Base-by-base conservation (phyloP, 176 grass and related monocot genomes). In the Tillandsia leiboldiana region DNA sequence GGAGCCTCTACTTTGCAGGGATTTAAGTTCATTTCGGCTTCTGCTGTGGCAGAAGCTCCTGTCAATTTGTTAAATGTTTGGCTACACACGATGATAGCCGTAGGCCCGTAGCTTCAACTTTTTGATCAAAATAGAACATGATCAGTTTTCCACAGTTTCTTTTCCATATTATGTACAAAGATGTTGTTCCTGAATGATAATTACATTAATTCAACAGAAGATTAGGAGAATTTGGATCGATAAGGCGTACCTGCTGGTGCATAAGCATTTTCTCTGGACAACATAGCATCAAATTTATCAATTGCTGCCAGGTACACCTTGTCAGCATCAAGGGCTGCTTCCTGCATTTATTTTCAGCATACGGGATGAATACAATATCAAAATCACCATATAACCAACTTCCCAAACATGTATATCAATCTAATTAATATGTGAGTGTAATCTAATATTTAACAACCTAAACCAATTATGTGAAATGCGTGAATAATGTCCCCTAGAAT, bases 241-340 rank as follows among this genome's bases (percentile, higher is more conserved):
- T 12, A 58, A 11, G n/a, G 20, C 42, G 17, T 76, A 96, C 93
- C 93, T 83, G 89, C 83, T 72, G 93, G 89, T 3, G 84, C 88
- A 22, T 83, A 92, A 48, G 84, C 69, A 77, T 87, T 92, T 75
- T 80, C 85, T 76, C 64, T 89, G 13, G 93, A 87, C 73, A 87
- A 61, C 78, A 96, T 92, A 65, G 88, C 86, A 62, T 96, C 88
- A 56, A 96, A 96, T 76, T 96, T 96, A 61, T 92, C 93, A 10
- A 96, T 92, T 67, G 93, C 93, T 20, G 93, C 86, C 64, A 92
- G 65, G 77, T 96, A 96, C 26, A 96, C 79, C 62, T 70, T 88
- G 28, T 92, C 93, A 56, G 93, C 89, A 69, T 92, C 93, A 74
- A 83, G 65, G 33, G 88, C 89, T 1, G 86, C 93, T 80, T 87